A percentile compares a stretch with the other conserved stretches of the same genome.
These are phyloP conservation scores for Leccinum boreale DNA, from an alignment of 768 basidiomycete species.

Conservation along the genomic window DNA sequence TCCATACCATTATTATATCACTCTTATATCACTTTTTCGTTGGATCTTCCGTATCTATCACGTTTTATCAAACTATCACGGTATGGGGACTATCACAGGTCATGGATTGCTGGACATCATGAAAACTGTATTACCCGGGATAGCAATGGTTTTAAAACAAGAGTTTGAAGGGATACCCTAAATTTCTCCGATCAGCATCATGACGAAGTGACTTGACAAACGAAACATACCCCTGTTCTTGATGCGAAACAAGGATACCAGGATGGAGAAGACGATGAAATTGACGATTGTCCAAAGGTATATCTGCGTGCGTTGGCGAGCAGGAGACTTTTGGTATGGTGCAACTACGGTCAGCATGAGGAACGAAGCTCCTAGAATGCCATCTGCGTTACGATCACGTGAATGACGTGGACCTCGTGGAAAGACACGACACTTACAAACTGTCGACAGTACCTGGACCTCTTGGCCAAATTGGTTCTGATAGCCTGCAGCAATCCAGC, in stretches of 20 bases:
- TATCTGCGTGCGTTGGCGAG: slow-evolving; percentile 78
- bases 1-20: slow-evolving; percentile 19
- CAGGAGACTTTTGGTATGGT: slow-evolving; percentile 70
- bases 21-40: slow-evolving; percentile 13
- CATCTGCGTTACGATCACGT: slow-evolving; percentile 52
- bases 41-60: slow-evolving; percentile 24
- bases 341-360: slow-evolving; percentile 77
- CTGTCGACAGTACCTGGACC: slow-evolving; percentile 77
- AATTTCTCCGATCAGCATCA: background rate
- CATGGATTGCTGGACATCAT: background rate
- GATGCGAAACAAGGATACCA: slow-evolving; percentile 82
- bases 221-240: slow-evolving; percentile 77
- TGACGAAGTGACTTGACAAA: background rate
- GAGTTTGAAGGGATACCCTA: slow-evolving; percentile 81
- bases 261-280: slow-evolving; percentile 80
- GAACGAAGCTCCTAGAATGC: slow-evolving; percentile 73
- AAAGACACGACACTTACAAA: slow-evolving; percentile 60
- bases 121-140: background rate
- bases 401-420: background rate
- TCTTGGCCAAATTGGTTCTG: slow-evolving; percentile 92
- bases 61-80: slow-evolving; percentile 9
- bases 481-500: slow-evolving; percentile 87
- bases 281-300: slow-evolving; percentile 87
- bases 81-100: background rate
- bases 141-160: slow-evolving; percentile 45